Evolutionary conservation across 2,329 filamentous ascomycete genomes (phyloP).

Genomic region (Xylaria digitata): DNA sequence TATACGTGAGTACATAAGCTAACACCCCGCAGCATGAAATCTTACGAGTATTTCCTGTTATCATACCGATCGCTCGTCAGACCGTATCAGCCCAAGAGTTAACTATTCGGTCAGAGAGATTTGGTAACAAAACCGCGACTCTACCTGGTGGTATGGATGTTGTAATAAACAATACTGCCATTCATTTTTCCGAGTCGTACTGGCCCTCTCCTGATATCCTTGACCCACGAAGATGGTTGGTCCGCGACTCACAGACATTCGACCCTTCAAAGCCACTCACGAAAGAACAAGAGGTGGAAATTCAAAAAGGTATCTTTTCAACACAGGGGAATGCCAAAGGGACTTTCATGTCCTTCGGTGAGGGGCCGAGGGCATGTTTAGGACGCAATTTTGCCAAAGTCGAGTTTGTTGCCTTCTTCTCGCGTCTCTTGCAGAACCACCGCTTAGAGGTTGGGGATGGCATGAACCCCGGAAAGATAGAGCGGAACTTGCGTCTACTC

Average conservation of each 20-base stretch:
- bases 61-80: constrained; percentile 23
- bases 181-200: constrained; percentile 22
- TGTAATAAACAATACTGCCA: constrained; percentile 23
- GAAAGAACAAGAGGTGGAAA: constrained; percentile 13
- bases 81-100: constrained; percentile 10
- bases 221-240: constrained; percentile 23
- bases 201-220: constrained; percentile 24
- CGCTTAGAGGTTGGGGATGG: background rate
- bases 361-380: constrained; percentile 24
- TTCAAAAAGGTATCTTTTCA: constrained; percentile 5
- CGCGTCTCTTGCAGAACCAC: constrained; percentile 4
- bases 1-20: background rate
- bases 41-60: constrained; percentile 18
- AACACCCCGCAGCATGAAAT: constrained; percentile 14
- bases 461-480: background rate
- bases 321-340: constrained; percentile 9
- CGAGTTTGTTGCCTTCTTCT: constrained; percentile 28
- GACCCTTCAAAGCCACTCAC: constrained; percentile 9
- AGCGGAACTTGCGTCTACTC: constrained; percentile 13
- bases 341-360: constrained; percentile 27
- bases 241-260: constrained; percentile 4
- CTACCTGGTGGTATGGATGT: constrained; percentile 19
- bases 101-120: background rate
- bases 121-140: background rate
- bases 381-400: constrained; percentile 30